Evolutionary conservation across 2,329 filamentous ascomycete species (phyloP), one percentile per base, ranked within the genome.

Genomic region (Ophiostoma montium): DNA sequence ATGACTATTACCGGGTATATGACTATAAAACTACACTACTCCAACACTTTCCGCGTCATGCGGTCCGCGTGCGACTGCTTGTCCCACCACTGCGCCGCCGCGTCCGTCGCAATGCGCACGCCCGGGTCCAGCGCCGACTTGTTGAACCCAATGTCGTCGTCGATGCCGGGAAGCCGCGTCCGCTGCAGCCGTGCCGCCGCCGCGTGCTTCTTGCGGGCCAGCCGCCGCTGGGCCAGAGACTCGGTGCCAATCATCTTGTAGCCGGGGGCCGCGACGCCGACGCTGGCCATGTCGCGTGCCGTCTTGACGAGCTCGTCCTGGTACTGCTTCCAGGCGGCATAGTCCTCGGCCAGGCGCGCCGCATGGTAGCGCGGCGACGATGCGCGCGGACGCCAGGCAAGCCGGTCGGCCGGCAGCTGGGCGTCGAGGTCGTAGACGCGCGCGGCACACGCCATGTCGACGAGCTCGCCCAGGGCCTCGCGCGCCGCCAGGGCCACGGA

Each of bases 341-440:
- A 82, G 54, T 84, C 75, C 62, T 86, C 82, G 50, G 69, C 71
- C 61, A 81, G 75, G 60, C 70, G 73, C 16, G 79, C 80, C 10
- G 79, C 78, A 52, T 81, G 76, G 64, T 80, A 86, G 59, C 78
- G 73, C 4, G 80, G 76, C 42, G 78, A 84, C 35, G 69, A 70
- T 58, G 67, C 76, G 19, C 76, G 75, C 19, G 81, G 81, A 54
- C 76, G 72, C 82, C 83, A 86, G 10, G 74, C 53, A 21, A 57
- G 53, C 9, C 50, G 52, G 48, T 56, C 53, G 2, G 43, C 53
- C 11, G 50, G 50, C 48, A 52, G 39, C 35, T 53, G 32, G 13
- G 45, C 43, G 7, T 61, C 65, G n/a, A 86, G 67, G 57, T 84
- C 75, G 56, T 76, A 83, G 10, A 83, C 60, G 53, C 65, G 68